phyloP scores from a whole-genome alignment of 2,329 filamentous ascomycete species.

The Fusarium sublunatum region DNA sequence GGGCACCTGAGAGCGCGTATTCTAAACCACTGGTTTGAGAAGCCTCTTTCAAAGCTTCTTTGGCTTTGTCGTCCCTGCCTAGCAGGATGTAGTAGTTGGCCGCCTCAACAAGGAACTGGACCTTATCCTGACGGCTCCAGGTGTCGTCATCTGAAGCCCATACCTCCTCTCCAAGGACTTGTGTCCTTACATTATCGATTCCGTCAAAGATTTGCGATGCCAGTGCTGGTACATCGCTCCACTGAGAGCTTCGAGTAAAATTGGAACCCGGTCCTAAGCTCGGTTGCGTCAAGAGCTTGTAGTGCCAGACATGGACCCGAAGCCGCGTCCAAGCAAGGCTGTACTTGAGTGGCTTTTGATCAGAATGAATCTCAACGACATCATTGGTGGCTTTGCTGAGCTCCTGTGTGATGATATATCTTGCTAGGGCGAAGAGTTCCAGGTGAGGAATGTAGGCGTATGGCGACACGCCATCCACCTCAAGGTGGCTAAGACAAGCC shows the following conservation, averaged over 20 bases:
- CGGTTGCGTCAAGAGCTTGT: constrained; percentile 69
- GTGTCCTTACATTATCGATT: constrained; percentile 56
- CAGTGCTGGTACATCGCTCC: constrained; percentile 69
- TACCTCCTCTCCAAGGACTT: constrained; percentile 53
- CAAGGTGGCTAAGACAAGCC: constrained; percentile 73
- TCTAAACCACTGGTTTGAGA: constrained; percentile 74
- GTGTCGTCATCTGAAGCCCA: constrained; percentile 51
- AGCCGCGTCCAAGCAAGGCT: constrained; percentile 72
- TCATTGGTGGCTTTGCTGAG: constrained; percentile 39
- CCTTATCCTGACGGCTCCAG: constrained; percentile 63
- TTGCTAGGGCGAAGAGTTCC: constrained; percentile 83
- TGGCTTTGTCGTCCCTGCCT: constrained; percentile 80
- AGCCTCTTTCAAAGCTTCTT: constrained; percentile 75
- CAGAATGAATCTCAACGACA: constrained; percentile 44
- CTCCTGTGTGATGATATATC: constrained; percentile 57
- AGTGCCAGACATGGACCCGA: constrained; percentile 77
- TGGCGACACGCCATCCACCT: constrained; percentile 85
- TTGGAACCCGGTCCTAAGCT: constrained; percentile 64
- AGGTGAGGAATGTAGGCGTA: constrained; percentile 87
- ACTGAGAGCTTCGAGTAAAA: constrained; percentile 67
- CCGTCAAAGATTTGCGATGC: constrained; percentile 60
- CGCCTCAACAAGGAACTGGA: constrained; percentile 82
- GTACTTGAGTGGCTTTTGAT: constrained; percentile 55
- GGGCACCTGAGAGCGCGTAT: constrained; percentile 84
- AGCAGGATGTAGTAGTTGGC: constrained; percentile 87